phyloP scores from a whole-genome alignment of 768 basidiomycete genomes.

The Leccinum aurantiacum region DNA sequence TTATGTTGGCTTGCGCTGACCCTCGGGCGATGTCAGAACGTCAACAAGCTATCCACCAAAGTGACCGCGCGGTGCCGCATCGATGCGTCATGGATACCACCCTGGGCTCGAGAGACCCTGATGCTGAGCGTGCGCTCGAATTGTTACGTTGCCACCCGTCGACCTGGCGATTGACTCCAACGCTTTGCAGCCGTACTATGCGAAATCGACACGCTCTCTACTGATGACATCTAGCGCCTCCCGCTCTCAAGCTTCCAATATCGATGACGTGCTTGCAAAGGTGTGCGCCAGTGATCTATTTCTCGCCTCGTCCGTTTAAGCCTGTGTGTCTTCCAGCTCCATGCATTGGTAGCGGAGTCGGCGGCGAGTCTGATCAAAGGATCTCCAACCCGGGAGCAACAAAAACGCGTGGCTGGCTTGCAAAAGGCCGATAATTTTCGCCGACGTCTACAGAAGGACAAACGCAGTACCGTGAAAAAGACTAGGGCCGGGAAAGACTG shows the following conservation, averaged over 20 bases:
- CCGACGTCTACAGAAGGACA: conserved; percentile 28
- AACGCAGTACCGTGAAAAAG: conserved; percentile 26
- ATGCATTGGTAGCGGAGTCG: conserved; percentile 23
- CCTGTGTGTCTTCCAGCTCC: conserved; percentile 22
- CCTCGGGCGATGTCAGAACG: conserved; percentile 53
- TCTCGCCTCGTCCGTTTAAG: background rate
- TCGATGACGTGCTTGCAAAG: conserved; percentile 71
- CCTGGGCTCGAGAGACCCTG: conserved; percentile 56
- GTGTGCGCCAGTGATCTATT: conserved; percentile 32
- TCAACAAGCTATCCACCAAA: conserved; percentile 89
- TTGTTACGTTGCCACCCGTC: background rate
- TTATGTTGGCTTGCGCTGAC: background rate
- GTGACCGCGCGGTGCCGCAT: conserved; percentile 62
- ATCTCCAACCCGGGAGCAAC: conserved; percentile 27
- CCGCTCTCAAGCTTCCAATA: conserved; percentile 77
- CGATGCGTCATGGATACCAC: conserved; percentile 64
- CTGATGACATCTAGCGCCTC: conserved; percentile 66
- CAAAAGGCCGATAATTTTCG: conserved; percentile 22
- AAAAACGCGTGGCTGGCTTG: conserved; percentile 23
- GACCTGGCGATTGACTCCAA: background rate
- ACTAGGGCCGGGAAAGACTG: conserved; percentile 30
- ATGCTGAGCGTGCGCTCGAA: conserved; percentile 45
- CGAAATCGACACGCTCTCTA: conserved; percentile 65
- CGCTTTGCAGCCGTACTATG: conserved; percentile 55
- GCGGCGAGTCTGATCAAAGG: conserved; percentile 26